phyloP scores from a whole-genome alignment of 257 asterid species.

The Solanum bulbocastanum region DNA sequence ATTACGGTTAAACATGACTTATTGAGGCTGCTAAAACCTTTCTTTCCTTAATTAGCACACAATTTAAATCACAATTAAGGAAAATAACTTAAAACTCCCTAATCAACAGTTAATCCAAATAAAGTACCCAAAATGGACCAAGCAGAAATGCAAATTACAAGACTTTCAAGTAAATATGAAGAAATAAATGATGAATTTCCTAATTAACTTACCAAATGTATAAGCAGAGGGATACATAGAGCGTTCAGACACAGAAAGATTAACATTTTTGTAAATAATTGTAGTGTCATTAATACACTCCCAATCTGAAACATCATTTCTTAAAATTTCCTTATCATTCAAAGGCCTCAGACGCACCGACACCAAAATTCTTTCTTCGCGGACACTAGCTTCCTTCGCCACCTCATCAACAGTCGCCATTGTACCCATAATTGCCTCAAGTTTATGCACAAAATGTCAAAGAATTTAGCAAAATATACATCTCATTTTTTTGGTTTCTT shows the following conservation, averaged over 20 bases:
- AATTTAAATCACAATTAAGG: background rate
- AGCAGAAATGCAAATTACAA: background rate
- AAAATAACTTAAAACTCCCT: background rate
- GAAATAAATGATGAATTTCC: background rate
- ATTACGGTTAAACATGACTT: background rate
- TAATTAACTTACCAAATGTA: slow-evolving; percentile 56
- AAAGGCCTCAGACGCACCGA: slow-evolving; percentile 91
- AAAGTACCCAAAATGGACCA: background rate
- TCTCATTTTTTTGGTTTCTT: background rate
- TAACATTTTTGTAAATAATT: slow-evolving; percentile 61
- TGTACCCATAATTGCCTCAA: background rate
- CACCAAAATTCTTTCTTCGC: slow-evolving; percentile 75
- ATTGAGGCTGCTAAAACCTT: background rate
- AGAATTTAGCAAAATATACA: background rate
- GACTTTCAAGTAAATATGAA: background rate
- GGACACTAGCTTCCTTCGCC: slow-evolving; percentile 8
- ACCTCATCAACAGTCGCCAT: slow-evolving; percentile 20
- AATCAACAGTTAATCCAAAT: background rate
- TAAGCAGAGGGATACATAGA: slow-evolving; percentile 80
- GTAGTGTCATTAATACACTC: slow-evolving; percentile 80
- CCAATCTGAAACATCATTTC: slow-evolving; percentile 90
- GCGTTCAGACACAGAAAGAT: slow-evolving; percentile 64
- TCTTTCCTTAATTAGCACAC: background rate
- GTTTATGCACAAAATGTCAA: background rate
- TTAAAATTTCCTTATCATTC: slow-evolving; percentile 60